These are phyloP conservation scores for Fagopyrum tataricum DNA, from an alignment of 148 eudicot genomes.

Conservation along the genomic window DNA sequence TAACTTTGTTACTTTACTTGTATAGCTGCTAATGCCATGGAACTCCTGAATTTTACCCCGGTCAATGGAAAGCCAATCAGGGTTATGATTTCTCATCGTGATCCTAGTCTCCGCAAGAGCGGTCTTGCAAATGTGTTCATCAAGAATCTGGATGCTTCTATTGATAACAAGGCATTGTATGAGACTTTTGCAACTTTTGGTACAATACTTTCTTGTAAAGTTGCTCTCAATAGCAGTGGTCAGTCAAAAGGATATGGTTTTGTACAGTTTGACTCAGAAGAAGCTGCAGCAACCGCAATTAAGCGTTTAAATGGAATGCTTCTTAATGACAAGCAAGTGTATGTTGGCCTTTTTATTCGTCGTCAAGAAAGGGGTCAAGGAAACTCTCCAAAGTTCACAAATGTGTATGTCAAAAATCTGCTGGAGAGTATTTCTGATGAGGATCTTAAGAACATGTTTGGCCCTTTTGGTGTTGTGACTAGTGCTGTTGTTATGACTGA, in stretches of 20 bases:
- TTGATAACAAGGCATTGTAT: conserved; percentile 46
- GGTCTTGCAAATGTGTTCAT: conserved; percentile 56
- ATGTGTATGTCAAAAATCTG: conserved; percentile 57
- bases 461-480: conserved; percentile 44
- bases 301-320: conserved; percentile 51
- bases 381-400: conserved; percentile 41
- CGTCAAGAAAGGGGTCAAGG: conserved; percentile 31
- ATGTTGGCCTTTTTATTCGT: conserved; percentile 46
- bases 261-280: conserved; percentile 55
- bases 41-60: conserved; percentile 43
- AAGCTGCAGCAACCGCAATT: conserved; percentile 49
- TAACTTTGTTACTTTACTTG: conserved; percentile 10
- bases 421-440: conserved; percentile 34
- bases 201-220: conserved; percentile 54
- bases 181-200: conserved; percentile 59
- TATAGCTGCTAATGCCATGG: conserved; percentile 57
- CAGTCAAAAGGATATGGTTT: conserved; percentile 60
- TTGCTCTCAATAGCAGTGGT: conserved; percentile 39
- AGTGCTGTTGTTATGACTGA: conserved; percentile 63
- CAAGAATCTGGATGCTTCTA: conserved; percentile 45
- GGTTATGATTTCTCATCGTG: conserved; percentile 65
- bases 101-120: conserved; percentile 58
- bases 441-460: conserved; percentile 33
- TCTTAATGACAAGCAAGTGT: conserved; percentile 50
- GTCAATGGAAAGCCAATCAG: conserved; percentile 55